Conservation (phyloP, 257 asterid genomes). For the Solanum chmielewskii region DNA sequence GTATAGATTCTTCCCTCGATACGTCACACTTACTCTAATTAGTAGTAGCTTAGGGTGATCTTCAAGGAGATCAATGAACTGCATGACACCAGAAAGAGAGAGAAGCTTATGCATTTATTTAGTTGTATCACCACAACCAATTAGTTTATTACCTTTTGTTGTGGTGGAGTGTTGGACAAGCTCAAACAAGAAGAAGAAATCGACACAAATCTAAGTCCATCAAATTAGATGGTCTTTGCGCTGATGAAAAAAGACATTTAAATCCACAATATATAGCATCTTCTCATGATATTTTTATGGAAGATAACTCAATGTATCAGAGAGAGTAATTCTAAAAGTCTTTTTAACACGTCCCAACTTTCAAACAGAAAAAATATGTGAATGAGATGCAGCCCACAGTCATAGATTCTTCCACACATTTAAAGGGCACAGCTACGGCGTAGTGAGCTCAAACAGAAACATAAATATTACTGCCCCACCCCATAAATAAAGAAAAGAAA, state of each 20-base stretch:
- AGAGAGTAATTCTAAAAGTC: not conserved
- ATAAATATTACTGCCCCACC: not conserved
- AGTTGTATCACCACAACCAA: not conserved
- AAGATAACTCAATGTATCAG: not conserved
- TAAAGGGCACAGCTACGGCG: not conserved
- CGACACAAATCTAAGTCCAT: not conserved
- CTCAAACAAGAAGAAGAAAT: not conserved
- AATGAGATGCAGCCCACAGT: not conserved
- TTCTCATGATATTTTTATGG: not conserved
- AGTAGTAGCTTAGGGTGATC: constrained; percentile 70
- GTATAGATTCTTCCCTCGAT: constrained; percentile 71
- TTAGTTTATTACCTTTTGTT: not conserved
- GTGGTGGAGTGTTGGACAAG: not conserved
- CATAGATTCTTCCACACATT: not conserved
- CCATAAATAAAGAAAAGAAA: not conserved
- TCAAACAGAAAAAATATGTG: not conserved
- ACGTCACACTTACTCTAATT: constrained; percentile 61
- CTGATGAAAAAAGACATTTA: not conserved
- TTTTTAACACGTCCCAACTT: not conserved
- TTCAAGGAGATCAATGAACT: constrained; percentile 82
- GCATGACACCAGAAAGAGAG: constrained; percentile 17
- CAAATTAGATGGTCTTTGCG: not conserved
- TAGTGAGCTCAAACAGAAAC: not conserved
- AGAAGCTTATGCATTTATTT: not conserved
- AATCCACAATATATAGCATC: not conserved